These are phyloP conservation scores for Colletotrichum simmondsii DNA, from an alignment of 2,329 filamentous ascomycete species.

Conservation along the genomic window DNA sequence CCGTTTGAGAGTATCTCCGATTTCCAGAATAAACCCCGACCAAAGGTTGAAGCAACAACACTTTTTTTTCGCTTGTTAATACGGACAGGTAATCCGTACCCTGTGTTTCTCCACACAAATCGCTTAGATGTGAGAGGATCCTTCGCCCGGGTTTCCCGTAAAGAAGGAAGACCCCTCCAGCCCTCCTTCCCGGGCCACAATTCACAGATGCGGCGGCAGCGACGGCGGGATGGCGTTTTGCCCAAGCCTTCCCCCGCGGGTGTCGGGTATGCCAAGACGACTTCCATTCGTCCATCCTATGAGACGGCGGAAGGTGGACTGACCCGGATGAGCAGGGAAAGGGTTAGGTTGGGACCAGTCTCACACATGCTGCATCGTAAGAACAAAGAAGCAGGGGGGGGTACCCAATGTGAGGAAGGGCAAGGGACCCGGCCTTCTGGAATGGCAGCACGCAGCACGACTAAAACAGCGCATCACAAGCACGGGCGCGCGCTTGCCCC, in stretches of 20 bases:
- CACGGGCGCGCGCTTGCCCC: constrained; percentile 4
- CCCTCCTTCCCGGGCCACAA: neutral
- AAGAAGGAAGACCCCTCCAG: neutral
- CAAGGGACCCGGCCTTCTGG: constrained; percentile 31
- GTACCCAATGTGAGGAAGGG: neutral
- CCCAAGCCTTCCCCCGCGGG: constrained; percentile 8
- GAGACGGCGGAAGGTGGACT: constrained; percentile 27
- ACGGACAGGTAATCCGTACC: too few relatives aligned
- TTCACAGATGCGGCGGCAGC: constrained; percentile 7
- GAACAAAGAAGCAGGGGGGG: neutral
- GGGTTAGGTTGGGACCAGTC: neutral
- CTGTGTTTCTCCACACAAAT: neutral
- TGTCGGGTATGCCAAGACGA: constrained; percentile 30
- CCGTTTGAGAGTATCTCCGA: constrained; percentile 1
- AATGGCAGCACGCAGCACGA: constrained; percentile 11
- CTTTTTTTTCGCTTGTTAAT: neutral
- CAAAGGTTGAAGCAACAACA: neutral
- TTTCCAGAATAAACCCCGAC: constrained; percentile 5
- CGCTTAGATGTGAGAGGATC: neutral
- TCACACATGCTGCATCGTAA: neutral
- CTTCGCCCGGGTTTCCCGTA: constrained; percentile 13
- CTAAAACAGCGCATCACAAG: constrained; percentile 24
- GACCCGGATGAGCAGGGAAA: constrained; percentile 30
- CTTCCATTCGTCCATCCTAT: constrained; percentile 35
- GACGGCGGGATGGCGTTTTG: constrained; percentile 9